Evolutionary conservation across 2,329 filamentous ascomycete species (phyloP).

Genomic region (Septoria linicola): DNA sequence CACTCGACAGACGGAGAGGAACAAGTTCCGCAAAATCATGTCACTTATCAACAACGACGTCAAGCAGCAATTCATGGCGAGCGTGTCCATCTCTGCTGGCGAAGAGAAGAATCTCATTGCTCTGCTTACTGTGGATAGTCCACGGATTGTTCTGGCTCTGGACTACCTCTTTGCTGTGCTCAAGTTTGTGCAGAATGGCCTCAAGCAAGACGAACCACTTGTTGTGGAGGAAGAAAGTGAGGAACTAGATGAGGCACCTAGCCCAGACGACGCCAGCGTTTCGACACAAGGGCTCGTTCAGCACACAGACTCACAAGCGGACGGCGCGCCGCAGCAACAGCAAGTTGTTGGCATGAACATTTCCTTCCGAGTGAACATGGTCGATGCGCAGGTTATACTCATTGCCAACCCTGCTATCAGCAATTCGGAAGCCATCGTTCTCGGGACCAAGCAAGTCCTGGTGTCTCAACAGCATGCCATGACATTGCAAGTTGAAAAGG

Average conservation of each 20-base stretch:
- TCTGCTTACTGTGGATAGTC: conserved; percentile 91
- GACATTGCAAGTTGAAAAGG: conserved; percentile 87
- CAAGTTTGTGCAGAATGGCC: conserved; percentile 72
- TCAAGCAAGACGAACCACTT: conserved; percentile 57
- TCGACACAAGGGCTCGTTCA: conserved; percentile 35
- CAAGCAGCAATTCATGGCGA: conserved; percentile 96
- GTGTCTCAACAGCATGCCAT: conserved; percentile 91
- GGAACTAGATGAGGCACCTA: conserved; percentile 50
- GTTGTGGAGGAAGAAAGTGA: conserved; percentile 59
- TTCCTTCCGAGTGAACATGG: conserved; percentile 87
- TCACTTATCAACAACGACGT: conserved; percentile 91
- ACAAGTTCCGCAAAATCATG: conserved; percentile 98
- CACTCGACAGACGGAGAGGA: conserved; percentile 81
- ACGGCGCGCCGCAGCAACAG: conserved; percentile 35
- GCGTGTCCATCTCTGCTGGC: conserved; percentile 85
- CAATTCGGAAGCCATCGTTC: conserved; percentile 91
- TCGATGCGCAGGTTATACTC: conserved; percentile 93
- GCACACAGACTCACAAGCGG: conserved; percentile 26
- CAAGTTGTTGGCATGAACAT: conserved; percentile 63
- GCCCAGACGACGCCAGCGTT: conserved; percentile 45
- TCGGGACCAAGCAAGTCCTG: conserved; percentile 89
- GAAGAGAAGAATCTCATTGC: conserved; percentile 79
- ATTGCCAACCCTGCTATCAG: conserved; percentile 90
- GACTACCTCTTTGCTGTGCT: conserved; percentile 94
- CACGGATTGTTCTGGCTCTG: conserved; percentile 87